Percentiles rank a stretch among this genome's conserved stretches.
Conservation (phyloP, 768 basidiomycete genomes). For the Tricholoma flavovirens region DNA sequence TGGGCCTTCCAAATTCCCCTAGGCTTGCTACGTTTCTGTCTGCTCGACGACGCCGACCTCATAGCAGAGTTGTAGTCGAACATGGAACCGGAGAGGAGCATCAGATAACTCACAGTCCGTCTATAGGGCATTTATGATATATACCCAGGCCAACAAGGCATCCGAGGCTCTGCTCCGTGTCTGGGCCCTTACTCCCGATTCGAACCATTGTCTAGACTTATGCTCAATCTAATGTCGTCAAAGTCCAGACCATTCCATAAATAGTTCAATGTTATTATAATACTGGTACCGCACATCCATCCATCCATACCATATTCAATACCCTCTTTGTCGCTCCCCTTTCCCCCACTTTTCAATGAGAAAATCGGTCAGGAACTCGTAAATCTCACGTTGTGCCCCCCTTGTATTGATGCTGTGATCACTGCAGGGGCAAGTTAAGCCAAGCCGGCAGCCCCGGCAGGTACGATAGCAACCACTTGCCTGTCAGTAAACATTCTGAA, state of each 20-base stretch:
- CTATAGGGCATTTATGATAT: slow-evolving; percentile 13
- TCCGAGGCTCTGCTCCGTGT: slow-evolving; percentile 13
- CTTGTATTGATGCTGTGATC: slow-evolving; percentile 74
- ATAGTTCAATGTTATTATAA: background rate
- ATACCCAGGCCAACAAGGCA: slow-evolving; percentile 15
- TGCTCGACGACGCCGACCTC: slow-evolving; percentile 13
- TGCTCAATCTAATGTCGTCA: slow-evolving; percentile 5
- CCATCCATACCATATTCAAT: slow-evolving; percentile 27
- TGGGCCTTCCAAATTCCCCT: slow-evolving; percentile 40
- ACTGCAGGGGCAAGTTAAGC: slow-evolving; percentile 34
- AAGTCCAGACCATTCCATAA: slow-evolving; percentile 6
- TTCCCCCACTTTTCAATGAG: slow-evolving; percentile 92
- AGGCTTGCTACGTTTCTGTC: slow-evolving; percentile 26
- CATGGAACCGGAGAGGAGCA: slow-evolving; percentile 24
- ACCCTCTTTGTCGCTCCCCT: slow-evolving; percentile 60
- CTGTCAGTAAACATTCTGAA: slow-evolving; percentile 99
- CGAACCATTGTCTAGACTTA: background rate
- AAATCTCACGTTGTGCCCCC: slow-evolving; percentile 80
- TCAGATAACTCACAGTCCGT: slow-evolving; percentile 14
- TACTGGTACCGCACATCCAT: too few relatives aligned
- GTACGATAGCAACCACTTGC: slow-evolving; percentile 33
- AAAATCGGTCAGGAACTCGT: slow-evolving; percentile 81
- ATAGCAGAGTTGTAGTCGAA: slow-evolving; percentile 12
- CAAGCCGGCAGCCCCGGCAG: slow-evolving; percentile 14
- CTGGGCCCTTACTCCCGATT: slow-evolving; percentile 15